A percentile compares a stretch with the other conserved stretches of the same genome.
These are phyloP conservation scores for Coniella vitis DNA, from an alignment of 2,329 filamentous ascomycete species.

Conservation along the genomic window DNA sequence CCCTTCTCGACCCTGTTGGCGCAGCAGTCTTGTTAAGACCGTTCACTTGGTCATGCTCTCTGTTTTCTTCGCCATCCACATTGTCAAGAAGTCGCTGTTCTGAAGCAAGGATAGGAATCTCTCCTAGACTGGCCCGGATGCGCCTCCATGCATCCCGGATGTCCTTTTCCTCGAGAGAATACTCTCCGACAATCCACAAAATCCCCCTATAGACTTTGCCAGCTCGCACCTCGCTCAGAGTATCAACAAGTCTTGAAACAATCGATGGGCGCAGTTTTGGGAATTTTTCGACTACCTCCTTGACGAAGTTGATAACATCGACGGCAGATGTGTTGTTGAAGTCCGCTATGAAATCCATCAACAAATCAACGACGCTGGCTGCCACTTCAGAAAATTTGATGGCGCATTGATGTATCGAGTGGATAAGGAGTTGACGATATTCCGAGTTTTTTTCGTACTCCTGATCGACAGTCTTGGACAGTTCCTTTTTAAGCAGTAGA, in stretches of 20 bases:
- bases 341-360: conserved; percentile 99
- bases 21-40: conserved; percentile 69
- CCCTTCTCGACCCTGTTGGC: conserved; percentile 79
- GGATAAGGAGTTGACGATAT: conserved; percentile 90
- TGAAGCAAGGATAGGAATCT: conserved; percentile 93
- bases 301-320: conserved; percentile 97
- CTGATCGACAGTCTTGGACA: conserved; percentile 95
- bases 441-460: conserved; percentile 98
- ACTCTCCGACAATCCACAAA: conserved; percentile 96
- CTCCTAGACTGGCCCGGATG: conserved; percentile 86
- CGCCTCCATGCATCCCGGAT: conserved; percentile 96
- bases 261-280: conserved; percentile 82
- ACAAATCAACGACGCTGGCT: conserved; percentile 86
- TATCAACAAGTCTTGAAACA: conserved; percentile 80
- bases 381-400: conserved; percentile 99
- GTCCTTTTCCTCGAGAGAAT: conserved; percentile 86
- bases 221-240: conserved; percentile 85
- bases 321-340: conserved; percentile 96
- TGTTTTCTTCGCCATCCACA: conserved; percentile 62
- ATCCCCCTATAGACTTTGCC: conserved; percentile 97
- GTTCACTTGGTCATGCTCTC: conserved; percentile 59
- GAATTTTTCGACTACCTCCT: conserved; percentile 98
- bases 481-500: conserved; percentile 91
- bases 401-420: conserved; percentile 95
- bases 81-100: conserved; percentile 89